phyloP scores from a whole-genome alignment of 192 early-diverging fungal genomes.

The Umbelopsis ramanniana region DNA sequence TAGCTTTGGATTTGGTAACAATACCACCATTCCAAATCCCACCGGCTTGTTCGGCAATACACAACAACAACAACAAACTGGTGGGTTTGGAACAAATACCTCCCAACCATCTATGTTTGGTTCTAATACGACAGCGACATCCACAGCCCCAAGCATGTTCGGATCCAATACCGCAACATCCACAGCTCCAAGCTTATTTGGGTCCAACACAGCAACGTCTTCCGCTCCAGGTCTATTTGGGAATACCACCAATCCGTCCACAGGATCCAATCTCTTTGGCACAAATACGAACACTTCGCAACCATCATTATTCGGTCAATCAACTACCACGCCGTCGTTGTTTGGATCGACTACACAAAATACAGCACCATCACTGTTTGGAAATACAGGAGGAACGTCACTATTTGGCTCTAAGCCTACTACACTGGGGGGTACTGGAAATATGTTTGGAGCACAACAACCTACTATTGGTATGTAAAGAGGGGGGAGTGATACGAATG shows the following conservation, averaged over 20 bases:
- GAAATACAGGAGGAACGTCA: constrained; percentile 14
- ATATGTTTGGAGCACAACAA: constrained; percentile 28
- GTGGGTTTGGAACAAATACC: constrained; percentile 18
- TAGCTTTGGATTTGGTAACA: constrained; percentile 25
- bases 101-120: constrained; percentile 14
- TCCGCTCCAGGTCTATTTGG: neutral
- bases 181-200: neutral
- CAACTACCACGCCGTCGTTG: neutral
- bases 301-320: constrained; percentile 23
- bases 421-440: constrained; percentile 6
- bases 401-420: neutral
- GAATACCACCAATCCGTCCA: neutral
- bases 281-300: neutral
- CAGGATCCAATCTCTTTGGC: too few species aligned
- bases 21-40: neutral
- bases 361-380: constrained; percentile 7
- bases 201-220: constrained; percentile 17
- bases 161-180: constrained; percentile 6
- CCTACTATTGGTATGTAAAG: neutral
- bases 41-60: neutral
- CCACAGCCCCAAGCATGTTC: constrained; percentile 17
- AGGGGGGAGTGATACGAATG: too few species aligned
- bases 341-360: constrained; percentile 6
- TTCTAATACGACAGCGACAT: neutral
- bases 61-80: neutral